Conservation (phyloP, 176 grass and related monocot genomes). For the Raddia guianensis region DNA sequence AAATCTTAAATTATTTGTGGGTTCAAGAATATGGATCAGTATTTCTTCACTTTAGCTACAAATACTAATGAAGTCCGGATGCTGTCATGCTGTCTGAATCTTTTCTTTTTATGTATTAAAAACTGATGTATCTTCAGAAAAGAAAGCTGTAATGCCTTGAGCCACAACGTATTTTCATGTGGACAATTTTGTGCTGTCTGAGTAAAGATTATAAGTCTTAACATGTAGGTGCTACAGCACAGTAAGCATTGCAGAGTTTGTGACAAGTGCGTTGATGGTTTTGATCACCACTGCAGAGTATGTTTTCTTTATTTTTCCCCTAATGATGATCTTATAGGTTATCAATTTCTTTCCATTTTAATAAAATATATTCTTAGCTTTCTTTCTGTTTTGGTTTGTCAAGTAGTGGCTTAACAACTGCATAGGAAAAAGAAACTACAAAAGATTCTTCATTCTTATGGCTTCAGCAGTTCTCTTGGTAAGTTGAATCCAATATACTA, state of each 20-base stretch:
- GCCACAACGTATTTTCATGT: background rate
- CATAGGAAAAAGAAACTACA: slow-evolving; percentile 78
- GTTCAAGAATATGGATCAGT: background rate
- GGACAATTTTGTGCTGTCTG: background rate
- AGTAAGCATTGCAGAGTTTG: slow-evolving; percentile 91
- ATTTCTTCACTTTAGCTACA: background rate
- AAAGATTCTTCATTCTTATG: slow-evolving; percentile 75
- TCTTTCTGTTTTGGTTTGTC: slow-evolving; percentile 21
- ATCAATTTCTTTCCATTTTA: background rate
- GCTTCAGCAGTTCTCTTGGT: slow-evolving; percentile 72
- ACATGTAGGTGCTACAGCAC: slow-evolving; percentile 68
- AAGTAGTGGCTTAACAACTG: slow-evolving; percentile 88
- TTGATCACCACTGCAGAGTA: slow-evolving; percentile 91
- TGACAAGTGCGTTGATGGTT: slow-evolving; percentile 83
- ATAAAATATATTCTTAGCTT: background rate
- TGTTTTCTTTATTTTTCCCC: background rate
- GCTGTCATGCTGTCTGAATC: background rate
- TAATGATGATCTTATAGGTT: background rate
- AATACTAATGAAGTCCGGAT: background rate
- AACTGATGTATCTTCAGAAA: background rate
- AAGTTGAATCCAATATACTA: slow-evolving; percentile 26
- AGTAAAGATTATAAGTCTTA: background rate
- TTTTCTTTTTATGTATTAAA: background rate
- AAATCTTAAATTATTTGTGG: background rate
- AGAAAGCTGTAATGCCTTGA: background rate